Evolutionary conservation across 169 alveolate genomes (phyloP), one percentile per base, ranked within the genome.

Genomic region (Condylostoma magnum): DNA sequence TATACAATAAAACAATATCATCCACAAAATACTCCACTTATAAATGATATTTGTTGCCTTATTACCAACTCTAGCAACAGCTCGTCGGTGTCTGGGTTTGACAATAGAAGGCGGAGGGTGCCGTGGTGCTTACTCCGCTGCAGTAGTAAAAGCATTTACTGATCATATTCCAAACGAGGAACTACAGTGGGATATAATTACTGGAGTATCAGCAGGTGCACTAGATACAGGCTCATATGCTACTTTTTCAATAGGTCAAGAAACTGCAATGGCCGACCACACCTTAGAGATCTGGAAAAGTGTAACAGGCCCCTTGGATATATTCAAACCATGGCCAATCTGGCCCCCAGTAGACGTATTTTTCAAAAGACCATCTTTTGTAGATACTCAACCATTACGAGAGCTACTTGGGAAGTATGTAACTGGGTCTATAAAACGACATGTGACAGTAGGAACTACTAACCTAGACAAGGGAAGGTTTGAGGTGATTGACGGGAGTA

Each of bases 381-480:
- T 37, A 37, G 53, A 69, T 46, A 69, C 50, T 37, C 43, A 25
- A 22, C 78, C 78, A 8, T 41, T 52, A 18, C 25, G 54, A 37
- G 53, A 55, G 18, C 27, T 41, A 44, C 30, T 51, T 2, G 38
- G 37, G 22, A 25, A 46, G 20, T 18, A 54, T 22, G 20, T 25
- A 6, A 69, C 69, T 34, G 37, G 30, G 22, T 51, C 54, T 20
- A 37, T 53, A 34, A 52, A 50, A 4, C 33, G 78, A 28, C 52
- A 69, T 27, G 28, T 69, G 37, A 57, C 68, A 28, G 51, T 69
- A 25, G 78, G 78, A 22, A 54, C 69, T 30, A 69, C 78, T 34
- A 69, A 47, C 52, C 46, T 57, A 22, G 43, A 69, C 57, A 54
- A 41, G 52, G 78, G 71, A 20, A 28, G 18, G 2, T 53, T 5